Percentiles rank a stretch among this genome's conserved stretches.
Evolutionary conservation across 805 yeast genomes (phyloP).

Genomic region (Wickerhamomyces kurtzmanii): DNA sequence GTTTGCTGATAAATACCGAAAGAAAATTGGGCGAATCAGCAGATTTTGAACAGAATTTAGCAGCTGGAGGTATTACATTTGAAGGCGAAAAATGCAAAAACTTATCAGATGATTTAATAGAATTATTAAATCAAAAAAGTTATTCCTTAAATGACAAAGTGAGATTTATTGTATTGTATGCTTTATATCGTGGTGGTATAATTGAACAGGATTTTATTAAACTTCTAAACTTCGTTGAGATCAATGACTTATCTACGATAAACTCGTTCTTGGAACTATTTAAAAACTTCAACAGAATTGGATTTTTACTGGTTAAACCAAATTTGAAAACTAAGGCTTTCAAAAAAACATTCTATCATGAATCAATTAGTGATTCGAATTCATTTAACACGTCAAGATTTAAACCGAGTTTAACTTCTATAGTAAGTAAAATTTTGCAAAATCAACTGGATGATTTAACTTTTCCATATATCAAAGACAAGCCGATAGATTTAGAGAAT

Average conservation of each 20-base stretch:
- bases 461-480: conserved; percentile 72
- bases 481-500: conserved; percentile 42
- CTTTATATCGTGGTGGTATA: conserved; percentile 75
- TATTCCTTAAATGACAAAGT: conserved; percentile 58
- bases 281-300: conserved; percentile 46
- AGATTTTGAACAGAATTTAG: conserved; percentile 76
- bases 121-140: conserved; percentile 36
- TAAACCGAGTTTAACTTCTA: conserved; percentile 57
- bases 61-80: conserved; percentile 60
- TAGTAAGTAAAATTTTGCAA: conserved; percentile 39
- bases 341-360: conserved; percentile 45
- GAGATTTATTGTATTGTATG: conserved; percentile 66
- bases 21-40: conserved; percentile 62
- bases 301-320: conserved; percentile 42
- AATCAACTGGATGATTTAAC: conserved; percentile 44
- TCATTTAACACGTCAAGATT: conserved; percentile 59
- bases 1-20: conserved; percentile 48
- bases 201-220: conserved; percentile 65
- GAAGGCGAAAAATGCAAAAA: conserved; percentile 56
- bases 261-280: conserved; percentile 43
- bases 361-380: conserved; percentile 25
- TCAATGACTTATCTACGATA: conserved; percentile 27
- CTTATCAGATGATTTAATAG: conserved; percentile 53
- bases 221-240: conserved; percentile 45
- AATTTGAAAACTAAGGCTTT: conserved; percentile 31